Evolutionary conservation across 2,329 filamentous ascomycete genomes (phyloP), one percentile per base, ranked within the genome.

Genomic region (Grosmannia huntii): DNA sequence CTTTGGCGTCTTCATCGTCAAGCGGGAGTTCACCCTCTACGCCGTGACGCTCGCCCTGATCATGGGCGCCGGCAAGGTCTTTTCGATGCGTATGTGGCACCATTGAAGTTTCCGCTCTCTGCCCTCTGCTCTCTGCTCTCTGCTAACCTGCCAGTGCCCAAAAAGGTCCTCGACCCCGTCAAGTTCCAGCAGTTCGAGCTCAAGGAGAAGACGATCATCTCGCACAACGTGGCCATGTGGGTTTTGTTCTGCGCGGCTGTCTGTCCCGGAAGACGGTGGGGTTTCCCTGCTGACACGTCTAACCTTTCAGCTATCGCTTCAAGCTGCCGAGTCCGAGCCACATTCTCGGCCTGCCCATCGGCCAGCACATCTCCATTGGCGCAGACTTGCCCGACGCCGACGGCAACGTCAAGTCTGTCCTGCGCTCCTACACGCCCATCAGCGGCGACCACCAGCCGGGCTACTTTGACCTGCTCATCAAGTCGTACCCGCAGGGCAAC

Each of bases 211-310:
- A 97, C 86, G 16, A 81, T 95, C 64, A 86, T 97, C 68, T 96
- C 92, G 36, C 94, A 97, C 83, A 99, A 99, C 79, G 92, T 95
- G 61, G 91, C 92, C 73, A 96, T 99, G 87, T 90, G 75, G 68
- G 81, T 73, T 6, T 28, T 44, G 81, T 73, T 6, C 33, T 44
- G 31, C 31, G 31, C 31, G 31, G 31, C 31, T 33, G 9, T 33
- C 31, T 33, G 31, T 33, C 31, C 31, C 31, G 31, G 31, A 33
- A 27, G 14, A 21, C 46, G 31, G n/a, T 33, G 31, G 31, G 31
- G 31, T 33, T 33, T 33, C 6, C 31, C 31, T 33, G 31, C 36
- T 38, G 36, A 31, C 44, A 44, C 38, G 11, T 55, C n/a, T n/a
- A n/a, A 31, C 61, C 64, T 57, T n/a, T 57, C 61, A 90, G 86